Percentiles rank a stretch among this genome's conserved stretches.
These are phyloP conservation scores for Diospyros kaki DNA, from an alignment of 148 eudicot genomes.

Conservation along the genomic window DNA sequence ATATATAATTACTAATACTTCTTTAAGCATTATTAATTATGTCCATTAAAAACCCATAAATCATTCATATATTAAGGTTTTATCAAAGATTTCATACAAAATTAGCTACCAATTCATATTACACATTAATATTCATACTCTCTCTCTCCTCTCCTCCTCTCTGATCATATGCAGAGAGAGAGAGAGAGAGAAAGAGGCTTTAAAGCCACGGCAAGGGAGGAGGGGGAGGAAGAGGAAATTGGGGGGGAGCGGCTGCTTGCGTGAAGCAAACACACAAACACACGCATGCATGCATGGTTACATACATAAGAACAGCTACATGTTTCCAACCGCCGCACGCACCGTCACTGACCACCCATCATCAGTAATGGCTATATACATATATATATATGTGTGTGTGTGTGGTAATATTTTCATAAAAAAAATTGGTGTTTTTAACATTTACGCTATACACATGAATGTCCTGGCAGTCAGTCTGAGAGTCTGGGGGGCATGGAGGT, in stretches of 20 bases:
- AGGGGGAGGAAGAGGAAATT: constrained; percentile 14
- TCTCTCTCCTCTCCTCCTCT: too few species aligned
- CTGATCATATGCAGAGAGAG: not conserved
- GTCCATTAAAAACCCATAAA: not conserved
- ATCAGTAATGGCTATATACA: too few species aligned
- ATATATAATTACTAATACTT: not conserved
- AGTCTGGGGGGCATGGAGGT: too few species aligned
- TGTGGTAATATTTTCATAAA: too few species aligned
- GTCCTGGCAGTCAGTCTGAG: too few species aligned
- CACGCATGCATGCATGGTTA: not conserved
- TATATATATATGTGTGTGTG: too few species aligned
- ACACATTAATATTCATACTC: too few species aligned
- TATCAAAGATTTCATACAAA: not conserved
- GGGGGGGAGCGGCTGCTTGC: constrained; percentile 10
- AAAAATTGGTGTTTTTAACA: too few species aligned
- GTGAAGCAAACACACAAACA: not conserved
- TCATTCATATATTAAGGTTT: not conserved
- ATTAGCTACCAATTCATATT: too few species aligned
- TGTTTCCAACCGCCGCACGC: not conserved
- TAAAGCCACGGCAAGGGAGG: constrained; percentile 46
- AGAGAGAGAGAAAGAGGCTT: constrained; percentile 26
- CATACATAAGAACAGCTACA: not conserved
- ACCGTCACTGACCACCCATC: too few species aligned
- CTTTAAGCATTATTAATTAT: not conserved
- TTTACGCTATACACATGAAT: too few species aligned